Evolutionary conservation across 805 yeast species (phyloP).

Genomic region (Wickerhamomyces chambardii): DNA sequence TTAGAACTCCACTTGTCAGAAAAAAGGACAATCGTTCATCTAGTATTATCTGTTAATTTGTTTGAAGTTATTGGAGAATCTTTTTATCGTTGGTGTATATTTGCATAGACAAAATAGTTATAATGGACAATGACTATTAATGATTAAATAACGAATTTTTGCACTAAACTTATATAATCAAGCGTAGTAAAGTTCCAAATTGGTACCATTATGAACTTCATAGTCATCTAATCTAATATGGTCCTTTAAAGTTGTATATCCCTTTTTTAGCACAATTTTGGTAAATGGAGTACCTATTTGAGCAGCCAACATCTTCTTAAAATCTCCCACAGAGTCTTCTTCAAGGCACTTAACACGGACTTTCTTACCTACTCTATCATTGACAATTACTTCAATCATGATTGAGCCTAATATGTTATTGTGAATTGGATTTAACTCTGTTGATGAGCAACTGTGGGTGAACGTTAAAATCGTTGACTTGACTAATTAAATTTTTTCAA

Average conservation of each 20-base stretch:
- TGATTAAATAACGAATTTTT: too few relatives aligned
- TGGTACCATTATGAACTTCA: constrained; percentile 86
- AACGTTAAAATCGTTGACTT: too few relatives aligned
- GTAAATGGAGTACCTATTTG: constrained; percentile 75
- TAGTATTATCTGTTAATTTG: too few relatives aligned
- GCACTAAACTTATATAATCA: constrained; percentile 20
- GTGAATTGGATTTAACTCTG: not conserved
- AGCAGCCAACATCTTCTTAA: constrained; percentile 72
- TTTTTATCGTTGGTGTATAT: too few relatives aligned
- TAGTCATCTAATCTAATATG: constrained; percentile 92
- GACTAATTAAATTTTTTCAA: too few relatives aligned
- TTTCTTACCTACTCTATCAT: constrained; percentile 80
- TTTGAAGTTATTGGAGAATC: too few relatives aligned
- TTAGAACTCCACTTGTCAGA: too few relatives aligned
- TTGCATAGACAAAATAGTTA: too few relatives aligned
- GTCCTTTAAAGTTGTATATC: constrained; percentile 76
- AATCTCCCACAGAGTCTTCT: constrained; percentile 82
- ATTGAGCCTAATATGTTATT: not conserved
- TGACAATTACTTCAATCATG: constrained; percentile 69
- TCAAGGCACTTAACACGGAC: constrained; percentile 78
- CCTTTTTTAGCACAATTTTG: constrained; percentile 66
- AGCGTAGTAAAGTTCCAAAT: constrained; percentile 74
- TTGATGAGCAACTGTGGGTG: too few relatives aligned
- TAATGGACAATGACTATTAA: too few relatives aligned
- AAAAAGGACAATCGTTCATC: too few relatives aligned